Evolutionary conservation across 768 basidiomycete species (phyloP).

Genomic region (Macrocybe gigantea): DNA sequence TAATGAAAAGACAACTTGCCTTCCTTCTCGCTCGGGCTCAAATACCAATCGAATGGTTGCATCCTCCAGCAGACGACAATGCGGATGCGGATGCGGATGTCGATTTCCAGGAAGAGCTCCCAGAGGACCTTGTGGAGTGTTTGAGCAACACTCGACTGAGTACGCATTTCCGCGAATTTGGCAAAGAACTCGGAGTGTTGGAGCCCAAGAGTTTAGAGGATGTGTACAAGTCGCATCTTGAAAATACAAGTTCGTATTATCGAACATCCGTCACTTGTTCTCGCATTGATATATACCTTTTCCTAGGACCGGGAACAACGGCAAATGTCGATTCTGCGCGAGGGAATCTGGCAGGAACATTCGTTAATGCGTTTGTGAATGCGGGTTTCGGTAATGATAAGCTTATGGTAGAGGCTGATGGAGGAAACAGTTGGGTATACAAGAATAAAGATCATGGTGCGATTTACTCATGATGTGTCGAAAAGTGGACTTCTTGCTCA

Average conservation of each 20-base stretch:
- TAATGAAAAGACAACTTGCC: conserved; percentile 94
- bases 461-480: conserved; percentile 6
- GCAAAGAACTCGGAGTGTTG: conserved; percentile 85
- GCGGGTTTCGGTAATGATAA: conserved; percentile 99
- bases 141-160: conserved; percentile 85
- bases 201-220: conserved; percentile 94
- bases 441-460: conserved; percentile 98
- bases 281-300: background rate
- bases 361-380: conserved; percentile 98
- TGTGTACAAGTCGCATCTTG: conserved; percentile 95
- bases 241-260: conserved; percentile 64
- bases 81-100: conserved; percentile 49
- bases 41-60: conserved; percentile 86
- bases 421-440: conserved; percentile 98
- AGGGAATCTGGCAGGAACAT: conserved; percentile 92
- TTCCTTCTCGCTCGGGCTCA: conserved; percentile 91
- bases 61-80: conserved; percentile 45
- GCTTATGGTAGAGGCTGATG: conserved; percentile 94
- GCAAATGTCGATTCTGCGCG: conserved; percentile 89
- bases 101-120: conserved; percentile 56
- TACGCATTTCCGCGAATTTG: conserved; percentile 81
- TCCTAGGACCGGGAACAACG: conserved; percentile 55
- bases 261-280: background rate
- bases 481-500: background rate
- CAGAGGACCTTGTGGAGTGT: conserved; percentile 80